Conservation (phyloP, 177 flowering plant genomes). For the Vitis hybrid region DNA sequence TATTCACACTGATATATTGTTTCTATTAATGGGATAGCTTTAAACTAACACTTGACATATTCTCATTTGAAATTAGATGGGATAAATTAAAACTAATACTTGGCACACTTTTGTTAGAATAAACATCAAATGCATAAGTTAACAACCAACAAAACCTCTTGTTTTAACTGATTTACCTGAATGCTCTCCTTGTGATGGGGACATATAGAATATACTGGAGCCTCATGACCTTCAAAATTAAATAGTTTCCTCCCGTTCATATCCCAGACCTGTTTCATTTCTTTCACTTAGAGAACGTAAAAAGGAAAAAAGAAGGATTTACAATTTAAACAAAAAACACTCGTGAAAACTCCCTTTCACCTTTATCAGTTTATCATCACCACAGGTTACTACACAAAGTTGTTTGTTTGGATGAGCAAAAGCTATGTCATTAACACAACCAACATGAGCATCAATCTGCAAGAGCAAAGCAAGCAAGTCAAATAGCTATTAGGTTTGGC, state of each 20-base stretch:
- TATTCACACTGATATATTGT: no score
- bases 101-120: no score
- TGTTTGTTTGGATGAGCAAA: slow-evolving; percentile 92
- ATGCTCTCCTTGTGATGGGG: slow-evolving; percentile 95
- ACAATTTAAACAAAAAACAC: not conserved
- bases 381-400: slow-evolving; percentile 79
- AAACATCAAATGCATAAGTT: no score
- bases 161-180: slow-evolving; percentile 47
- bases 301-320: not conserved
- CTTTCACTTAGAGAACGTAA: slow-evolving; percentile 15
- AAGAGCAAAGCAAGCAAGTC: slow-evolving; percentile 8
- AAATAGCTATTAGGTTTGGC: not conserved
- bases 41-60: no score
- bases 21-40: no score
- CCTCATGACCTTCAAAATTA: slow-evolving; percentile 94
- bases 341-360: slow-evolving; percentile 27
- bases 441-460: slow-evolving; percentile 93
- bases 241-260: slow-evolving; percentile 58
- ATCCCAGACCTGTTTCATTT: slow-evolving; percentile 86
- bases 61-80: no score
- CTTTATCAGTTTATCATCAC: slow-evolving; percentile 90
- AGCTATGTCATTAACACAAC: slow-evolving; percentile 85
- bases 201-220: slow-evolving; percentile 86
- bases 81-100: no score
- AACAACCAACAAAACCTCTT: not conserved